Base-by-base conservation (phyloP, 768 basidiomycete species). In the Rhodotorula sphaerocarpa region DNA sequence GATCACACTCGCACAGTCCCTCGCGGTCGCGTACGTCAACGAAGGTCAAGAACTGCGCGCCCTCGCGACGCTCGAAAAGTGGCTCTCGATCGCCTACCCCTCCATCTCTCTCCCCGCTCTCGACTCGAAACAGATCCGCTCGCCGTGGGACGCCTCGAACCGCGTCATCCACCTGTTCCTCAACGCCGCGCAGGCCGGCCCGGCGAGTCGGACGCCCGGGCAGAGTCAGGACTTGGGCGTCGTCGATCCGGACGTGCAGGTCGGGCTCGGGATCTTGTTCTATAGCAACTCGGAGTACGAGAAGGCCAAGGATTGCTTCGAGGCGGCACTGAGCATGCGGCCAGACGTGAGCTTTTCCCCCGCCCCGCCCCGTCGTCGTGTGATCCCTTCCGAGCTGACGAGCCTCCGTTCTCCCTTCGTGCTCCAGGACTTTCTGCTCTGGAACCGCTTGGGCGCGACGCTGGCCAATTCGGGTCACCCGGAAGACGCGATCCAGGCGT, bases 21-120 rank as follows among this genome's bases (percentile, higher is more conserved):
- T 96, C 39, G 91, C 93, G 2, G 90, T 96, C 66, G 90, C 90
- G 14, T 97, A 88, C 75, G 93, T 92, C 36, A 99, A 97, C 71
- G 93, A 97, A 76, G 83, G 83, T 0, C 86, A 85, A 70, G 92
- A 97, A 70, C 80, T 86, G 16, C 91, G 85, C 11, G 86, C 92
- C 5, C 83, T 93, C 72, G 78, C 84, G 0, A 88, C 86, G 79
- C 81, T 99, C 21, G 81, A 92, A 52, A 86, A 86, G 36, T 96
- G 90, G 88, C 78, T 96, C 53, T 82, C 75, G 86, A 83, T 59
- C 63, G 83, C 74, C 77, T 86, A 42, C 75, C 84, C 53, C 0
- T 67, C 69, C 21, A 72, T 76, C 45, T 33, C 70, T 30, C 70
- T 66, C 25, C 59, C 71, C 0, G 54, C 61, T 6, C 57, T 39